phyloP scores from a whole-genome alignment of 345 rosid species.

The Hevea brasiliensis region DNA sequence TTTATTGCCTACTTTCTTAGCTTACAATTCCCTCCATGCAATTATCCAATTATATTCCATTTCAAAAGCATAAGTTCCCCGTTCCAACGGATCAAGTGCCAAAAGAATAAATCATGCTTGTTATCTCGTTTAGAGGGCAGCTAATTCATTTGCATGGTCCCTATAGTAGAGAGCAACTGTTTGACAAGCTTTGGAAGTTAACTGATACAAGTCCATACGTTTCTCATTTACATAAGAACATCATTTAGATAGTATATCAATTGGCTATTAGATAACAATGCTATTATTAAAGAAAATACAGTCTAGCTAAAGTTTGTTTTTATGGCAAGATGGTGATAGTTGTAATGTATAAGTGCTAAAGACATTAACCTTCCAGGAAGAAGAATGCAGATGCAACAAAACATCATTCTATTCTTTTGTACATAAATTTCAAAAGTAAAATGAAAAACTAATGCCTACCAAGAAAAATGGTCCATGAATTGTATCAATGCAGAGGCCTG shows the following conservation, averaged over 20 bases:
- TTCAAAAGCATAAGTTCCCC: neutral
- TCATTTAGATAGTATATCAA: neutral
- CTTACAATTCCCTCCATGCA: neutral
- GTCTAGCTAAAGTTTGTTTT: neutral
- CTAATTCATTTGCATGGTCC: neutral
- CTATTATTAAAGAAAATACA: neutral
- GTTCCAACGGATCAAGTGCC: neutral
- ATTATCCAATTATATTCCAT: no score
- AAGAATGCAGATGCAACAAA: neutral
- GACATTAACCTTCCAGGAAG: neutral
- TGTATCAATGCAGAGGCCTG: constrained; percentile 90
- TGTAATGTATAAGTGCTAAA: neutral
- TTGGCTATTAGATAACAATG: neutral
- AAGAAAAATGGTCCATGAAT: constrained; percentile 69
- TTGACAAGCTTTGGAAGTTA: neutral
- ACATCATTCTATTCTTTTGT: neutral
- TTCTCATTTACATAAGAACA: neutral
- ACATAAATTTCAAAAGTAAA: neutral
- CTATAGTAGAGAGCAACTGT: neutral
- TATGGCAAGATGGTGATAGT: neutral
- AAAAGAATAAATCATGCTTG: neutral
- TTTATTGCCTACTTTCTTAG: neutral
- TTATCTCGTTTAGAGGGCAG: no score
- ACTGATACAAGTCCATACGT: neutral
- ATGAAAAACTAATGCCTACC: constrained; percentile 43